Conservation (phyloP, 768 basidiomycete species). For the Tricholomella constricta region DNA sequence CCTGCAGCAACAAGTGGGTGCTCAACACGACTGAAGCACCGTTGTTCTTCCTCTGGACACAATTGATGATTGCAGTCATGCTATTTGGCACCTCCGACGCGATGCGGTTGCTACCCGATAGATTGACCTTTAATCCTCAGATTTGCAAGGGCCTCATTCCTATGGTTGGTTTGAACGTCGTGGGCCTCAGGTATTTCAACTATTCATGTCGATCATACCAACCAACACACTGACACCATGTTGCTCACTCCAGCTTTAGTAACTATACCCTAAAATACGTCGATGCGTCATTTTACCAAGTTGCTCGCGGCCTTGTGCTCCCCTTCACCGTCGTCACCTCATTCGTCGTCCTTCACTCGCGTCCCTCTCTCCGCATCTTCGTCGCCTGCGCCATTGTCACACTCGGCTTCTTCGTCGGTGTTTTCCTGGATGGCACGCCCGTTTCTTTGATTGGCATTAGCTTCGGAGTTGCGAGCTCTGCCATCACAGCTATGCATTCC, state of each 20-base stretch:
- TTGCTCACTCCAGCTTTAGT: slow-evolving; percentile 59
- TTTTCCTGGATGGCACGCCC: slow-evolving; percentile 72
- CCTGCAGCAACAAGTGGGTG: slow-evolving; percentile 86
- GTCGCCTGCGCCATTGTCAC: slow-evolving; percentile 81
- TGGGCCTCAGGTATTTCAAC: slow-evolving; percentile 71
- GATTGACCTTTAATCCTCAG: slow-evolving; percentile 61
- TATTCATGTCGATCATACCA: neutral
- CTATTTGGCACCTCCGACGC: slow-evolving; percentile 69
- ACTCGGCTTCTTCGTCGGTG: slow-evolving; percentile 87
- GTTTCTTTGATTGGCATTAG: slow-evolving; percentile 65
- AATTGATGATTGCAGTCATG: slow-evolving; percentile 77
- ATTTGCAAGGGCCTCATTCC: slow-evolving; percentile 74
- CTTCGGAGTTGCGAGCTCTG: slow-evolving; percentile 83
- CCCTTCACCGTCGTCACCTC: slow-evolving; percentile 94
- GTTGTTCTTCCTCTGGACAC: slow-evolving; percentile 84
- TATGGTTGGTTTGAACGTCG: slow-evolving; percentile 74
- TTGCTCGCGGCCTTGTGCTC: slow-evolving; percentile 90
- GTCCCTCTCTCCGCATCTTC: slow-evolving; percentile 77
- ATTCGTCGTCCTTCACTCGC: slow-evolving; percentile 70
- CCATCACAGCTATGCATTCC: slow-evolving; percentile 88
- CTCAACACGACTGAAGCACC: slow-evolving; percentile 73
- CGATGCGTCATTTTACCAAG: slow-evolving; percentile 94
- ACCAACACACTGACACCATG: neutral
- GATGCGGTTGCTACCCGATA: slow-evolving; percentile 65
- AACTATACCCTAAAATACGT: slow-evolving; percentile 94